These are phyloP conservation scores for Pisolithus sp. DNA, from an alignment of 768 basidiomycete genomes.

Conservation along the genomic window DNA sequence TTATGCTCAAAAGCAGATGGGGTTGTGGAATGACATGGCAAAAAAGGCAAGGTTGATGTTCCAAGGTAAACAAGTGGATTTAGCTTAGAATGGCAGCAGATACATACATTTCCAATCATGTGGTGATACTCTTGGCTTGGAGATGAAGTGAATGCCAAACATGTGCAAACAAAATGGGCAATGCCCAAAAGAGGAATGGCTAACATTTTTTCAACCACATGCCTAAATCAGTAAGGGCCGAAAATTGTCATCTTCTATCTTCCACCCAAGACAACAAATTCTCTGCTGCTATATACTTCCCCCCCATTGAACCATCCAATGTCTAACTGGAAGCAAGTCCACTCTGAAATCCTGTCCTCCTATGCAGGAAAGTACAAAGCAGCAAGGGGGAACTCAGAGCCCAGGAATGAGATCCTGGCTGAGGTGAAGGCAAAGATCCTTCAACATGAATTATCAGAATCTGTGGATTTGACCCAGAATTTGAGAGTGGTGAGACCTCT, in stretches of 20 bases:
- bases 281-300: not conserved
- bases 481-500: no score
- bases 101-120: no score
- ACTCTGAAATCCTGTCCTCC: no score
- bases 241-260: not conserved
- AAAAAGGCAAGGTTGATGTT: not conserved
- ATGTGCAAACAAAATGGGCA: not conserved
- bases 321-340: not conserved
- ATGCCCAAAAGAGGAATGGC: not conserved
- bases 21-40: not conserved
- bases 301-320: not conserved
- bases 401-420: no score
- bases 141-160: not conserved
- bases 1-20: not conserved
- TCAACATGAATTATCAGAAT: no score
- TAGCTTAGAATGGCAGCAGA: not conserved
- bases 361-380: no score
- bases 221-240: not conserved
- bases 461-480: no score
- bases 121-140: no score
- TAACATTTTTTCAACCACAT: not conserved
- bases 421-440: no score
- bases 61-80: not conserved
- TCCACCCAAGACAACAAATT: not conserved
- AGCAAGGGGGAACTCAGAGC: no score